Evolutionary conservation across 2,329 filamentous ascomycete genomes (phyloP), one percentile per base, ranked within the genome.

Genomic region (Fusarium dimerum): DNA sequence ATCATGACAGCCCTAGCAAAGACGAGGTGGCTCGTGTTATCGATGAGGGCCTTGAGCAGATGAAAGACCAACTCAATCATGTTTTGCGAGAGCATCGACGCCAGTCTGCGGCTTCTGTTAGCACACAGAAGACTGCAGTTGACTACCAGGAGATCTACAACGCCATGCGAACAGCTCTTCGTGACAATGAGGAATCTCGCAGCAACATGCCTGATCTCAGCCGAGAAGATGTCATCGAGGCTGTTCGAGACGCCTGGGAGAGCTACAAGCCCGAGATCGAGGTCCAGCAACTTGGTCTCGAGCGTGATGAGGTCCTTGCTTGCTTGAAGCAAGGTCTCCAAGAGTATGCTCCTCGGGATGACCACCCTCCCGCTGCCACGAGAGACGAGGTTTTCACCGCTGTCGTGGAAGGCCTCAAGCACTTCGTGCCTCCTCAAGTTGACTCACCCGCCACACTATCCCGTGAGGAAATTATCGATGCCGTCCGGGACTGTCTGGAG

Each of bases 191-290:
- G 50, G 75, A 77, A 3, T 72, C 70, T 7, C 65, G 63, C 1
- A 64, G 56, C n/a, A 57, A 71, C 5, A 62, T 77, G 47, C 73
- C 68, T 3, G 71, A 73, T 47, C 73, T 90, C 43, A 87, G 85
- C 62, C 84, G 89, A 60, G 90, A 96, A 45, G 90, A 95, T 52
- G 90, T 97, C 36, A 82, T 97, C 2, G 82, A 89, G 29, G 92
- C 92, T 3, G 89, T 97, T 13, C 86, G 87, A 61, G 92, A 96
- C 62, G 93, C 92, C 1, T 96, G 92, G 85, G 93, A 97, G 67
- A 90, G 86, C 48, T 96, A 96, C 73, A 96, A 96, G 72, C 93
- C 93, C 1, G 91, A 97, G 63, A 91, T 96, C 46, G 88, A 96
- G 62, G 81, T 96, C 5, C 88, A 96, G 63, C 91, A 96, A 64